These are phyloP conservation scores for Speleostelium caveatum DNA, from an alignment of 78 protist species.

Conservation along the genomic window DNA sequence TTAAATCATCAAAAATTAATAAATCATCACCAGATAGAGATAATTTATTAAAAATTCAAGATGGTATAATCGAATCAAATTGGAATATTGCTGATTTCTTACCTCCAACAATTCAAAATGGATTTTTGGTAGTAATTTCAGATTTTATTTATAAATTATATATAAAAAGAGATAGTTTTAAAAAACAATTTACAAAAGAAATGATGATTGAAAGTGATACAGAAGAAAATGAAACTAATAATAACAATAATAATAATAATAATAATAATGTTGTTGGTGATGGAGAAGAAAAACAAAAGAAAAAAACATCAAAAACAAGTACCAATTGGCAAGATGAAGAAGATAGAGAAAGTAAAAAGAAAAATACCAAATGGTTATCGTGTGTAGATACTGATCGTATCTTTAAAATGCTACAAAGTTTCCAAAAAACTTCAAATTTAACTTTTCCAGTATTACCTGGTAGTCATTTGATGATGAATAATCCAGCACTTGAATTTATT, in stretches of 20 bases:
- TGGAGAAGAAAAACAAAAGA: background rate
- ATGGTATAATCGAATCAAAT: conserved; percentile 25
- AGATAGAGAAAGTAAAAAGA: conserved; percentile 1
- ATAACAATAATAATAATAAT: background rate
- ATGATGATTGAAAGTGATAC: background rate
- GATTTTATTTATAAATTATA: conserved; percentile 38
- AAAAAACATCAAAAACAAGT: background rate
- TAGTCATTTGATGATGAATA: conserved; percentile 7
- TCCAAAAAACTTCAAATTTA: background rate
- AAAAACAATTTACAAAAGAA: background rate
- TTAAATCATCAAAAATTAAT: too few species aligned
- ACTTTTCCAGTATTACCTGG: conserved; percentile 46
- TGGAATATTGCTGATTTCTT: conserved; percentile 69
- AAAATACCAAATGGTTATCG: background rate
- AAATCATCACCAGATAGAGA: conserved; percentile 5
- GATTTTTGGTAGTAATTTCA: conserved; percentile 47
- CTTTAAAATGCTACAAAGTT: background rate
- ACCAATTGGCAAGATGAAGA: conserved; percentile 14
- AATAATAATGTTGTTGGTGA: background rate
- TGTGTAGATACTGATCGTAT: conserved; percentile 29
- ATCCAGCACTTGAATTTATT: conserved; percentile 56
- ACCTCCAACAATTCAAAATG: conserved; percentile 38
- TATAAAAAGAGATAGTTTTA: conserved; percentile 1
- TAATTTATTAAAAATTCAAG: background rate
- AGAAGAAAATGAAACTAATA: background rate